Evolutionary conservation across 345 rosid genomes (phyloP).

Genomic region (Eucalyptus tenuipes): DNA sequence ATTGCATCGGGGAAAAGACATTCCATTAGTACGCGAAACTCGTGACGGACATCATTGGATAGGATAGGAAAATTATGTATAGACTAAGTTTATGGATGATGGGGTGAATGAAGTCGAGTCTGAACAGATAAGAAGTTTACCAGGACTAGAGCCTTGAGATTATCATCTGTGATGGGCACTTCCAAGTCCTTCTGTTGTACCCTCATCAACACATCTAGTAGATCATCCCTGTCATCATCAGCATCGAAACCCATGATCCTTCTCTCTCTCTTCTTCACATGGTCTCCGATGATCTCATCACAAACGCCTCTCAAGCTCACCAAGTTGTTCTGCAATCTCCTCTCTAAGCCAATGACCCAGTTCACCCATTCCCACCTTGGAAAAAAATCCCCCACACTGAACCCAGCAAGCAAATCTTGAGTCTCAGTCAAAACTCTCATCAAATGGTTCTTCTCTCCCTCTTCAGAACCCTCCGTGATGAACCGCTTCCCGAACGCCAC

Average conservation of each 20-base stretch:
- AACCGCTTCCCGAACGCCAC: slow-evolving; percentile 28
- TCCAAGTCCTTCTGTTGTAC: slow-evolving; percentile 8
- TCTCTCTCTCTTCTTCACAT: neutral
- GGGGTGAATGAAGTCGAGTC: neutral
- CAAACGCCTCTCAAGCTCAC: slow-evolving; percentile 11
- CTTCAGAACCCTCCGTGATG: neutral
- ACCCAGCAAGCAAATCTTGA: slow-evolving; percentile 23
- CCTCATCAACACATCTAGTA: slow-evolving; percentile 18
- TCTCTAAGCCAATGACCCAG: slow-evolving; percentile 7
- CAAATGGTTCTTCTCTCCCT: neutral
- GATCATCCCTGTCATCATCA: neutral
- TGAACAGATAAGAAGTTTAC: neutral
- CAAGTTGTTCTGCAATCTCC: slow-evolving; percentile 15
- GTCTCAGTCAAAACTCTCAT: slow-evolving; percentile 22
- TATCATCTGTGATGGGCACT: slow-evolving; percentile 20
- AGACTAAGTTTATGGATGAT: neutral
- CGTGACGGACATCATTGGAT: neutral
- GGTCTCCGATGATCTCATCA: slow-evolving; percentile 27
- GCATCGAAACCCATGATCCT: neutral
- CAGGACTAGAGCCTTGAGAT: slow-evolving; percentile 21
- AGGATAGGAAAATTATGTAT: neutral
- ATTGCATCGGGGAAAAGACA: neutral
- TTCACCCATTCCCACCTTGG: slow-evolving; percentile 22
- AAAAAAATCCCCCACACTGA: slow-evolving; percentile 19
- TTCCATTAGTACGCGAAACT: neutral